phyloP scores from a whole-genome alignment of 208 protist genomes.

The Trypanosoma melophagium region DNA sequence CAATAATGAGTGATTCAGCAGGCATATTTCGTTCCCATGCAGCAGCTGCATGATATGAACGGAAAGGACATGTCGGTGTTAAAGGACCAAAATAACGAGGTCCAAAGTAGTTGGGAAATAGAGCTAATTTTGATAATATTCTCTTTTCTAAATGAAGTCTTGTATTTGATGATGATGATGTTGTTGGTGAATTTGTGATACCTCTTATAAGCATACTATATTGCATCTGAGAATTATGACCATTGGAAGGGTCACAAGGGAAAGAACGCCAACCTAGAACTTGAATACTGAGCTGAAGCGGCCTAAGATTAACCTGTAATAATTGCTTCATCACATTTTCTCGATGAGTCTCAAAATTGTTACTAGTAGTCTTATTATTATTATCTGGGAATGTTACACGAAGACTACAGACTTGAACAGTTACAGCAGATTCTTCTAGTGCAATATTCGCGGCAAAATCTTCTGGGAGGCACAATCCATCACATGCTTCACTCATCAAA shows the following conservation, averaged over 20 bases:
- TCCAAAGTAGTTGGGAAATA: conserved; percentile 75
- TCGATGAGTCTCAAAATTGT: not conserved
- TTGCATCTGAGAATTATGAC: conserved; percentile 38
- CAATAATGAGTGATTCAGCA: conserved; percentile 67
- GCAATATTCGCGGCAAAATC: conserved; percentile 38
- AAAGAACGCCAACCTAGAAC: conserved; percentile 37
- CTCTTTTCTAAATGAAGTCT: conserved; percentile 36
- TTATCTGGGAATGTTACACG: conserved; percentile 22
- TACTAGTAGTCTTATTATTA: not conserved
- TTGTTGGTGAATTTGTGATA: conserved; percentile 35
- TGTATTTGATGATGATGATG: not conserved
- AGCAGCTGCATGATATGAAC: conserved; percentile 60
- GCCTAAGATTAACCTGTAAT: conserved; percentile 20
- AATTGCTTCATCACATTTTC: conserved; percentile 11
- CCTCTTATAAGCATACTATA: conserved; percentile 72
- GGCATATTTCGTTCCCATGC: conserved; percentile 44
- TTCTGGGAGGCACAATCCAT: conserved; percentile 23
- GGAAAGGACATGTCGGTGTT: conserved; percentile 39
- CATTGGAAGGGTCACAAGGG: conserved; percentile 20
- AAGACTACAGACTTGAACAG: conserved; percentile 56
- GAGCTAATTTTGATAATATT: conserved; percentile 25
- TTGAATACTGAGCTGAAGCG: conserved; percentile 33
- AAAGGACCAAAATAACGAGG: conserved; percentile 62
- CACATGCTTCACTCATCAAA: conserved; percentile 33
- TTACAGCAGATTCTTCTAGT: conserved; percentile 41